phyloP scores from a whole-genome alignment of 192 early-diverging fungal genomes.

The Backusella westeae region DNA sequence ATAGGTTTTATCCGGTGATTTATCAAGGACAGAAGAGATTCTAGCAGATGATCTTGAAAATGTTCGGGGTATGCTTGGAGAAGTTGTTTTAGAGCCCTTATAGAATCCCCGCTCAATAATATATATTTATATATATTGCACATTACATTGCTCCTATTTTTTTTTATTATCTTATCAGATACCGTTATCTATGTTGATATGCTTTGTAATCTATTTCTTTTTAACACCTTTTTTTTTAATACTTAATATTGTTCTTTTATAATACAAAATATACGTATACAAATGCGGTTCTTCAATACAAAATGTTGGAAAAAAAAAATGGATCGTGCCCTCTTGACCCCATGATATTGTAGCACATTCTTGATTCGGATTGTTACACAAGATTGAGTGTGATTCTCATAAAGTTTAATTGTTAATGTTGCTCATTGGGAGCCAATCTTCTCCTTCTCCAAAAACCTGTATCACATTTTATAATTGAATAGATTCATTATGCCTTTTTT shows the following conservation, averaged over 20 bases:
- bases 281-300: not conserved
- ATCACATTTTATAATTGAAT: not conserved
- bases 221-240: not conserved
- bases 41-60: conserved; percentile 23
- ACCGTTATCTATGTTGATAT: not conserved
- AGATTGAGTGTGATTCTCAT: not conserved
- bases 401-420: not conserved
- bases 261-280: not conserved
- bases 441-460: not conserved
- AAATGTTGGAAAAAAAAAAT: not conserved
- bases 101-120: not conserved
- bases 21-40: conserved; percentile 24
- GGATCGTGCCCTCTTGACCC: not conserved
- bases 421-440: not conserved
- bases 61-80: conserved; percentile 12
- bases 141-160: not conserved
- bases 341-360: conserved; percentile 1
- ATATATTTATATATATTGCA: not conserved
- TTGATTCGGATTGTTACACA: not conserved
- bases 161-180: not conserved
- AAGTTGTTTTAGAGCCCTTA: conserved; percentile 15
- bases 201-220: not conserved
- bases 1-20: conserved; percentile 30
- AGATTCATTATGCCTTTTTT: no score
- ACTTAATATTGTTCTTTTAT: not conserved